phyloP scores from a whole-genome alignment of 1,139 yeast species.

The Diutina neorugosa region DNA sequence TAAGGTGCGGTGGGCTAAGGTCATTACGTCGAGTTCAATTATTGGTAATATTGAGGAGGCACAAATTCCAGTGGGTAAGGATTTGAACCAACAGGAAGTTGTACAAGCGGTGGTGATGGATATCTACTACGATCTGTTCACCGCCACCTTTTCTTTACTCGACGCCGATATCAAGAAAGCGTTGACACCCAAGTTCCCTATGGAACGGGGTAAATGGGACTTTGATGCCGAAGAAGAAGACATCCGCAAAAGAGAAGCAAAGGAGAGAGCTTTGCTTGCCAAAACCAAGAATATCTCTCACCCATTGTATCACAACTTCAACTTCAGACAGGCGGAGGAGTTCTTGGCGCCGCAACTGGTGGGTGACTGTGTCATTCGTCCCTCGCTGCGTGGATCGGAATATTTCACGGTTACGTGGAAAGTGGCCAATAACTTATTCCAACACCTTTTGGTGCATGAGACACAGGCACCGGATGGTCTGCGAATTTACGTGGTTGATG shows the following conservation, averaged over 20 bases:
- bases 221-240: slow-evolving; percentile 65
- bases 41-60: slow-evolving; percentile 62
- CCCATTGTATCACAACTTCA: slow-evolving; percentile 79
- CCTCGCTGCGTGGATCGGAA: slow-evolving; percentile 81
- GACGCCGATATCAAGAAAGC: slow-evolving; percentile 58
- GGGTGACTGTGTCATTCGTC: slow-evolving; percentile 91
- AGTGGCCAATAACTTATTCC: slow-evolving; percentile 81
- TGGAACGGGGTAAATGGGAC: slow-evolving; percentile 71
- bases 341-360: slow-evolving; percentile 77
- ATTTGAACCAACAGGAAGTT: slow-evolving; percentile 58
- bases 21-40: slow-evolving; percentile 65
- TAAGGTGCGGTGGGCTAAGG: slow-evolving; percentile 34
- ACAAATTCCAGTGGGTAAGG: slow-evolving; percentile 44
- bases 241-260: slow-evolving; percentile 41
- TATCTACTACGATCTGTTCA: slow-evolving; percentile 60
- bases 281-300: slow-evolving; percentile 74
- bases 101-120: slow-evolving; percentile 69
- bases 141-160: slow-evolving; percentile 61
- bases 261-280: slow-evolving; percentile 43
- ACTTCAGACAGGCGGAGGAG: slow-evolving; percentile 83
- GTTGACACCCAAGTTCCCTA: slow-evolving; percentile 33
- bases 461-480: neutral
- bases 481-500: slow-evolving; percentile 49
- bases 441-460: slow-evolving; percentile 82
- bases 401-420: slow-evolving; percentile 95